Base-by-base conservation (phyloP, 106 monocot species). In the Allium sativum region DNA sequence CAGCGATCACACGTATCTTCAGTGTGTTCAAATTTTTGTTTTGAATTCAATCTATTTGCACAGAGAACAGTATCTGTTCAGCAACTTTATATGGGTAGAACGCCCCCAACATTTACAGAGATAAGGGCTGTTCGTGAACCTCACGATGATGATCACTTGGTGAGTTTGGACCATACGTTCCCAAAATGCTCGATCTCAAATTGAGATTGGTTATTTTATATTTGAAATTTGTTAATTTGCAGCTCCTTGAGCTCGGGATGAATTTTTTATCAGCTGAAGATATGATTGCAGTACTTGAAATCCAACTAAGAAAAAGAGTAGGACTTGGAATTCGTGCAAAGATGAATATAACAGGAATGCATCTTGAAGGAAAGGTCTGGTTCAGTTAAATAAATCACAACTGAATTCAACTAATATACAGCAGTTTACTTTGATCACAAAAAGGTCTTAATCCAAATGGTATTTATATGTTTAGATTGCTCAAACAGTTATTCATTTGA, bases 291-390 rank as follows among this genome's bases (percentile, higher is more conserved):
- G 58, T 79, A 62, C 78, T 95, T 81, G 83, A 77, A 52, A 75
- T 90, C 18, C 77, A 86, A 56, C 68, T 89, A 52, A 75, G 78
- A 58, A 86, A 93, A 74, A 73, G 78, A 58, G 56, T 93, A 56
- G 90, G 86, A 13, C 79, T 95, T 67, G 90, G 94, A 40, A 77
- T 95, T 40, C 81, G 79, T 73, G 67, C 94, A 74, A 87, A 84
- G 56, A 79, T 95, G 90, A 90, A 95, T 73, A 59, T 95, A 15
- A 95, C 90, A 53, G 73, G 90, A 63, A 95, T 95, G 84, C 94
- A 87, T 79, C 64, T 95, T 48, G 94, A 95, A 77, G 94, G 94
- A 63, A 90, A 90, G 94, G 90, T 86, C 74, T 60, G 57, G 45
- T 14, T 31, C 31, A 31, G 59, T 12, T 3, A n/a, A 59, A 8